phyloP scores from a whole-genome alignment of 2,329 filamentous ascomycete species.

The Fusarium brevicatenulatum region DNA sequence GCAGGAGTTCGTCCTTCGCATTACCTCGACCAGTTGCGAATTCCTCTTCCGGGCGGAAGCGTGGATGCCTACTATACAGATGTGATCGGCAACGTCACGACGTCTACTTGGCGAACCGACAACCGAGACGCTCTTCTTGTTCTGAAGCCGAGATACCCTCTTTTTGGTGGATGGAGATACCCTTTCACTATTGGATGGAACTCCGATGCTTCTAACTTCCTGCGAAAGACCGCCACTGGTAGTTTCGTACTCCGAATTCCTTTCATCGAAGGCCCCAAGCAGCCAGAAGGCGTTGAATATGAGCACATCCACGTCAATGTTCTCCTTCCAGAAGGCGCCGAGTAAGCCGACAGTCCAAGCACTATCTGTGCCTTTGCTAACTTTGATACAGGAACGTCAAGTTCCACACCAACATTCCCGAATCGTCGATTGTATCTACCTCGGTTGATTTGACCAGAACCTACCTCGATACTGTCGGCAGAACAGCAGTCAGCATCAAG shows the following conservation, averaged over 20 bases:
- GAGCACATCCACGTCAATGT: conserved; percentile 82
- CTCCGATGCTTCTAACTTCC: conserved; percentile 78
- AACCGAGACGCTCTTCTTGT: conserved; percentile 85
- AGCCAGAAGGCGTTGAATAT: conserved; percentile 86
- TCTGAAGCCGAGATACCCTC: conserved; percentile 91
- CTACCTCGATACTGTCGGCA: conserved; percentile 92
- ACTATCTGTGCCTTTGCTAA: conserved; percentile 37
- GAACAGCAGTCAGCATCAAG: conserved; percentile 82
- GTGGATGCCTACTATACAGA: conserved; percentile 94
- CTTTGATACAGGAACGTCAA: conserved; percentile 76
- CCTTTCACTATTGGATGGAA: conserved; percentile 98
- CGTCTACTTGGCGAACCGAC: conserved; percentile 84
- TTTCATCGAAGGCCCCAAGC: conserved; percentile 91
- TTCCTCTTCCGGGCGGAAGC: conserved; percentile 82
- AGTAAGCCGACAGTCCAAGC: conserved; percentile 62
- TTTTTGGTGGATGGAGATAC: conserved; percentile 98
- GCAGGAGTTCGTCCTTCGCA: conserved; percentile 66
- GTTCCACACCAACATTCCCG: conserved; percentile 78
- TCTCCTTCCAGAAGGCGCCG: conserved; percentile 90
- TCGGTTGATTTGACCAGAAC: conserved; percentile 77
- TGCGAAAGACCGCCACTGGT: conserved; percentile 73
- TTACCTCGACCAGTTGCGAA: conserved; percentile 83
- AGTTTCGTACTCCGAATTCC: conserved; percentile 90
- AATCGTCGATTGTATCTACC: conserved; percentile 67
- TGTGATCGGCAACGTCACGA: conserved; percentile 96